Conservation (phyloP, 2,329 filamentous ascomycete genomes). For the Colletotrichum godetiae region DNA sequence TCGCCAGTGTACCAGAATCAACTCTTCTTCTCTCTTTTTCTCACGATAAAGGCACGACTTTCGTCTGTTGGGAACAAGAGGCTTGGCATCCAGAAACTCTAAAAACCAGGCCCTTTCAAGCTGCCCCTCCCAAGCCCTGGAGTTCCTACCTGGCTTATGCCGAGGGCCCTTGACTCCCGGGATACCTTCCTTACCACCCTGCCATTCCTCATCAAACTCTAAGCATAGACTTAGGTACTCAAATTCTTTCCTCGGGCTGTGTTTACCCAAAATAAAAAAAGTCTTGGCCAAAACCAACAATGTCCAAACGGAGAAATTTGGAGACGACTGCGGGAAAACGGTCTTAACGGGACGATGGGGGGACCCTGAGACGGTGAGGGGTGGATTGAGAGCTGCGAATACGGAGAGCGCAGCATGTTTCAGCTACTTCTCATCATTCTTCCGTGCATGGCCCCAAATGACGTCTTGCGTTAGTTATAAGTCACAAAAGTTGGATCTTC, state of each 20-base stretch:
- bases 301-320: not conserved
- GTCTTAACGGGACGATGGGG: conserved; percentile 1
- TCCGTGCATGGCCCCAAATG: not conserved
- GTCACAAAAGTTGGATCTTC: not conserved
- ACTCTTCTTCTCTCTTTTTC: too few relatives aligned
- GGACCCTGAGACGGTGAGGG: not conserved
- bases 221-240: conserved; percentile 4
- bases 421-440: not conserved
- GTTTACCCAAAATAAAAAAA: not conserved
- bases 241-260: not conserved
- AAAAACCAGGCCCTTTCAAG: too few relatives aligned
- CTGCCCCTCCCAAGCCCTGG: too few relatives aligned
- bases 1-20: too few relatives aligned
- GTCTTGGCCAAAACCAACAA: conserved; percentile 21
- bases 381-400: too few relatives aligned
- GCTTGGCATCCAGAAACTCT: too few relatives aligned
- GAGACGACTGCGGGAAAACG: not conserved
- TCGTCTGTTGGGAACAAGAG: too few relatives aligned
- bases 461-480: not conserved
- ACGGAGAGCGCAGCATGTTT: not conserved
- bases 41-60: too few relatives aligned
- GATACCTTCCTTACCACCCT: not conserved
- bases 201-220: not conserved
- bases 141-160: too few relatives aligned
- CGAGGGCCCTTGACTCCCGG: too few relatives aligned